A percentile compares a stretch with the other conserved stretches of the same genome.
phyloP scores from a whole-genome alignment of 2,329 filamentous ascomycete species.

The Aspergillus jensenii region DNA sequence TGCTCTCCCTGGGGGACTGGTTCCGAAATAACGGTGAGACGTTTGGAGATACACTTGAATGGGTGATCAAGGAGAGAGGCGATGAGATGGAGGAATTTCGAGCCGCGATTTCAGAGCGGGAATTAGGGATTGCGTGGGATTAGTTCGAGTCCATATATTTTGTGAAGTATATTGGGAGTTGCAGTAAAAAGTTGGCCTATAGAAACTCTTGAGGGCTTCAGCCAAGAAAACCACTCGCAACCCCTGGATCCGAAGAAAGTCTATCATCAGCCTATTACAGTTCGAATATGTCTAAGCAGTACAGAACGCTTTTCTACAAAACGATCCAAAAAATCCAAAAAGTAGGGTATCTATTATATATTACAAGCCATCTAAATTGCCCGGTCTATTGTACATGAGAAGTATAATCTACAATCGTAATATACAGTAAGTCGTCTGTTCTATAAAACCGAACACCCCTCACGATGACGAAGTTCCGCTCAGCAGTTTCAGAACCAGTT shows the following conservation, averaged over 20 bases:
- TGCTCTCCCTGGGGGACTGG: conserved; percentile 56
- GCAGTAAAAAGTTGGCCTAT: neutral
- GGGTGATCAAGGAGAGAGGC: conserved; percentile 57
- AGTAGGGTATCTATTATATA: conserved; percentile 12
- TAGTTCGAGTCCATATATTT: conserved; percentile 3
- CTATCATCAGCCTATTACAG: neutral
- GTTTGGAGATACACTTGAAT: conserved; percentile 58
- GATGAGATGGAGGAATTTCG: conserved; percentile 48
- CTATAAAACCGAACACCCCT: neutral
- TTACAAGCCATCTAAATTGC: conserved; percentile 10
- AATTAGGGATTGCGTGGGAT: conserved; percentile 31
- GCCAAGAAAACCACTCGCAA: neutral
- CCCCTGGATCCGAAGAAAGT: no score
- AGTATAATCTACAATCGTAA: conserved; percentile 10
- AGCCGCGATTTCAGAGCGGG: conserved; percentile 29
- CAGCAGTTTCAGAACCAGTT: conserved; percentile 33
- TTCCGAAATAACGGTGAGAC: conserved; percentile 65
- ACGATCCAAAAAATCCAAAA: neutral
- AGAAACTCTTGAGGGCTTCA: neutral
- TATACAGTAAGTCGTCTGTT: conserved; percentile 6
- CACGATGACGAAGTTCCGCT: neutral
- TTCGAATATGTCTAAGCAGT: neutral
- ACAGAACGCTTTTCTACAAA: neutral
- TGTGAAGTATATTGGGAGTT: neutral
- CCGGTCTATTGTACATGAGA: conserved; percentile 8